Conservation (phyloP, 306 rosid species). For the Lithocarpus polystachyus region DNA sequence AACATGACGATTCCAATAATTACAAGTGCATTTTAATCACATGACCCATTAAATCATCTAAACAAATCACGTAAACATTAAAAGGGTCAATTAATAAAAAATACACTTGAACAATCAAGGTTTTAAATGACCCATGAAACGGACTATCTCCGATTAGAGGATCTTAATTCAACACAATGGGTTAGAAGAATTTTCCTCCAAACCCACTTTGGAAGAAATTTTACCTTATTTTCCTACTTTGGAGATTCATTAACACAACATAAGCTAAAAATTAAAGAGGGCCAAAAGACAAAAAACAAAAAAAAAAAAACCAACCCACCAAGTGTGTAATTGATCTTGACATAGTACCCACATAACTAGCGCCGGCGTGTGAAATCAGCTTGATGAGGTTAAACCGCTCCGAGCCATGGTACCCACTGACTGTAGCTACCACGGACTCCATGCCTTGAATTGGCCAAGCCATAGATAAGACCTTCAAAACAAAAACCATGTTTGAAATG, state of each 20-base stretch:
- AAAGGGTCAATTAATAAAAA: too few relatives aligned
- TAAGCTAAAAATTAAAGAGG: not conserved
- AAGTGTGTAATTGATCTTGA: slow-evolving; percentile 73
- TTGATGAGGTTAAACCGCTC: slow-evolving; percentile 71
- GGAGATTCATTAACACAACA: not conserved
- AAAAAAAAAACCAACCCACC: slow-evolving; percentile 40
- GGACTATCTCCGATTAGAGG: too few relatives aligned
- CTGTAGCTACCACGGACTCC: slow-evolving; percentile 80
- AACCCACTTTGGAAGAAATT: too few relatives aligned
- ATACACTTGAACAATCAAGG: too few relatives aligned
- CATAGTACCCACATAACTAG: slow-evolving; percentile 64
- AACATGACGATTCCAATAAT: too few relatives aligned
- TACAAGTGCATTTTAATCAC: too few relatives aligned
- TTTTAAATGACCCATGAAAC: too few relatives aligned
- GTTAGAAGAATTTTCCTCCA: too few relatives aligned
- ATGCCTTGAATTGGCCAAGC: slow-evolving; percentile 48
- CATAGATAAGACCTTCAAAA: not conserved
- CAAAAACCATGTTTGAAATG: not conserved
- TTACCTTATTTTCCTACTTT: not conserved
- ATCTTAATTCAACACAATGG: too few relatives aligned
- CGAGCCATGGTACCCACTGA: slow-evolving; percentile 71
- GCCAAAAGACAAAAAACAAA: not conserved
- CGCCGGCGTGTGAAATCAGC: slow-evolving; percentile 68
- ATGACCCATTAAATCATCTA: too few relatives aligned
- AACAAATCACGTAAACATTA: too few relatives aligned